Evolutionary conservation across 225 moss, liverwort and hornwort species (phyloP).

Genomic region (Straminergon stramineum): DNA sequence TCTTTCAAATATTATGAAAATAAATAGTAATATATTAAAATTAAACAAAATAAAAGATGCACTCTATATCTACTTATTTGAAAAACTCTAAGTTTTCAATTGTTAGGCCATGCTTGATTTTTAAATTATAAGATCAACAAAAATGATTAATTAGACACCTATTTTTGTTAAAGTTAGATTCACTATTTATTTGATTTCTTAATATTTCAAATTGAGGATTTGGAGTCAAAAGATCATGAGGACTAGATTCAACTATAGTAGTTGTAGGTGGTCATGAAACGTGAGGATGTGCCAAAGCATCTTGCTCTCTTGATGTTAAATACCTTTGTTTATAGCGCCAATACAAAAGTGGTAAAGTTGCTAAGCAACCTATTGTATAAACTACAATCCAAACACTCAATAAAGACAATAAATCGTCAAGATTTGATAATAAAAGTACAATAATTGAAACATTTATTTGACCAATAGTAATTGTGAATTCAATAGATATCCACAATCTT

Average conservation of each 20-base stretch:
- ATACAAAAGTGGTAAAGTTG: background rate
- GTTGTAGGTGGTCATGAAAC: background rate
- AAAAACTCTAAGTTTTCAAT: background rate
- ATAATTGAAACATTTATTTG: background rate
- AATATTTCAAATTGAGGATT: background rate
- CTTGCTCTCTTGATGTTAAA: background rate
- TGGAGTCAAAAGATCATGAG: background rate
- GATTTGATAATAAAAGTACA: background rate
- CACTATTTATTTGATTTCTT: background rate
- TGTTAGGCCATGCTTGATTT: background rate
- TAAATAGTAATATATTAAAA: background rate
- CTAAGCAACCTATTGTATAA: background rate
- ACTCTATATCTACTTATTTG: background rate
- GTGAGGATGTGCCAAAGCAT: background rate
- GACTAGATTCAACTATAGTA: too few species aligned
- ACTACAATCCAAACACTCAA: background rate
- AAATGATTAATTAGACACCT: fast-evolving
- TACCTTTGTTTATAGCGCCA: background rate
- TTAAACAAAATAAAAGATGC: fast-evolving
- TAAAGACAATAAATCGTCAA: background rate
- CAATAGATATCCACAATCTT: background rate
- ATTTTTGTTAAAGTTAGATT: background rate
- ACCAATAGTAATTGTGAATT: background rate
- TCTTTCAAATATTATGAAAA: background rate
- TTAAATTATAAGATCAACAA: too few species aligned